Base-by-base conservation (phyloP, 192 early-diverging fungal species). In the Coemansia furcata region DNA sequence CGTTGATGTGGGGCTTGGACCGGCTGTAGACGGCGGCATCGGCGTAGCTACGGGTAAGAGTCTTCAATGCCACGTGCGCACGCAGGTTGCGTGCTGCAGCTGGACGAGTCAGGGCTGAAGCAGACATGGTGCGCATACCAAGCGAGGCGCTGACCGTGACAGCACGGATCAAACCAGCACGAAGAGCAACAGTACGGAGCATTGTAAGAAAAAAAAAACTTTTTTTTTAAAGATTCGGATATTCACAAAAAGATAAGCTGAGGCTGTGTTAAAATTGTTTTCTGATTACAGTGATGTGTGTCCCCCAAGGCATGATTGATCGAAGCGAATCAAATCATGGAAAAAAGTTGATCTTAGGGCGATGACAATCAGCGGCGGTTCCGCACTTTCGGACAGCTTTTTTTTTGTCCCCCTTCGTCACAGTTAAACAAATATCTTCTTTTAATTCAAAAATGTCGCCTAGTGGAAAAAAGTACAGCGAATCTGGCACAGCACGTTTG, bases 1-100 rank as follows among this genome's bases (percentile, higher is more conserved):
- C 94, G 85, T 99, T 99, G 77, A 99, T 89, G 83, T 99, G 97
- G 9, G 95, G 97, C 89, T 99, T 99, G 23, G 71, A 69, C 61
- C 95, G 90, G 37, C 86, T 70, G 84, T 88, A 99, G 65, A 91
- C 86, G 17, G 69, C 66, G 40, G 80, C 64, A 47, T 91, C 89
- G 21, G 89, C 76, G 62, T 87, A 82, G 1, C 68, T 49, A 42
- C 74, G 80, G 32, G 33, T 49, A 2, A 36, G 68, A 62, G 78
- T 66, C n/a, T 40, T 37, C 57, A 60, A 9, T 2, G 1, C 21
- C 6, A 32, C 43, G 30, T 40, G 55, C 1, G 36, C 67, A 36
- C 67, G 67, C 49, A 62, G 61, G 69, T 68, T 77, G 62, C 69
- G 69, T 1, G 74, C 62, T 3, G 63, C 55, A 3, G 74, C 50